Conservation (phyloP, 164 flowering plant genomes). For the Liquidambar formosana region DNA sequence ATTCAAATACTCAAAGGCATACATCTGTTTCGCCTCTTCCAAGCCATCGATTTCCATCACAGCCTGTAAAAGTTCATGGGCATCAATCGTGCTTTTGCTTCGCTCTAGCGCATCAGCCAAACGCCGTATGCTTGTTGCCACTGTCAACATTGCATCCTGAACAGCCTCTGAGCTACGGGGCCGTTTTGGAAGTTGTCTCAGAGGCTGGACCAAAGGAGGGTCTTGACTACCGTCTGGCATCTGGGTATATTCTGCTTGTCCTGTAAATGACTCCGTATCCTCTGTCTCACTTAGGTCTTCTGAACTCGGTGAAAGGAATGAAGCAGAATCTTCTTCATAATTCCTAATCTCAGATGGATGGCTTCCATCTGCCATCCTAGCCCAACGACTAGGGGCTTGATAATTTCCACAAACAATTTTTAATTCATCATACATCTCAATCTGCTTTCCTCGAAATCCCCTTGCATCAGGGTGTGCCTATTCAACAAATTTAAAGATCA, state of each 20-base stretch:
- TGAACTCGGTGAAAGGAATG: constrained; percentile 32
- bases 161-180: constrained; percentile 34
- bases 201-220: constrained; percentile 28
- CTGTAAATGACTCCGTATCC: constrained; percentile 39
- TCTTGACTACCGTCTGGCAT: constrained; percentile 29
- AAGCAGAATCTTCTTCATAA: constrained; percentile 32
- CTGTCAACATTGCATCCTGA: constrained; percentile 36
- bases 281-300: constrained; percentile 39
- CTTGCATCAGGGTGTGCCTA: constrained; percentile 44
- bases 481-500: background rate
- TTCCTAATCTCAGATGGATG: constrained; percentile 18
- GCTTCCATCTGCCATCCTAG: constrained; percentile 30
- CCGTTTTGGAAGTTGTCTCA: constrained; percentile 29
- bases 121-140: constrained; percentile 37
- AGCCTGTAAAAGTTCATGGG: constrained; percentile 33
- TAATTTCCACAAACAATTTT: constrained; percentile 41
- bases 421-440: constrained; percentile 45
- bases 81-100: constrained; percentile 23
- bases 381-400: constrained; percentile 42
- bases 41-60: constrained; percentile 47
- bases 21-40: constrained; percentile 44
- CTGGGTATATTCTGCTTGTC: constrained; percentile 19
- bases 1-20: constrained; percentile 43
- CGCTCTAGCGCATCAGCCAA: constrained; percentile 41
- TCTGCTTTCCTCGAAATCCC: constrained; percentile 36